phyloP scores from a whole-genome alignment of 1,284 basidiomycete genomes.

The Pyrrhoderma lamaoense region DNA sequence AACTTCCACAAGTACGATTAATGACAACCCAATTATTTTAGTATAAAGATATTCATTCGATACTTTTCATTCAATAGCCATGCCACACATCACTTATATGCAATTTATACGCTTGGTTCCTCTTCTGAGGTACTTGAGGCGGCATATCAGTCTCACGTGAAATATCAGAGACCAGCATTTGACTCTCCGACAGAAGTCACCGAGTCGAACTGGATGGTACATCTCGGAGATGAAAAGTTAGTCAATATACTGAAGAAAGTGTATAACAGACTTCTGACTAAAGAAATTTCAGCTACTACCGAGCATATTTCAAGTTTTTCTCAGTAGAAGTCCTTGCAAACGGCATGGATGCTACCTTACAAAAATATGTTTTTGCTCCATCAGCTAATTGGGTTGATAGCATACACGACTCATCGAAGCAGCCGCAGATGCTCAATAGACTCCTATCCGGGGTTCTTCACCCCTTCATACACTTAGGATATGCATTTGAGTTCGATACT shows the following conservation, averaged over 20 bases:
- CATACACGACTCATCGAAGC: conserved; percentile 24
- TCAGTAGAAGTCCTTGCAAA: conserved; percentile 34
- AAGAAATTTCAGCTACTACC: conserved; percentile 40
- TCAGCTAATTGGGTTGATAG: conserved; percentile 38
- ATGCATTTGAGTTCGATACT: conserved; percentile 56
- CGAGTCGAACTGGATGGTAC: conserved; percentile 38
- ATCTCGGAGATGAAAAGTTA: conserved; percentile 43
- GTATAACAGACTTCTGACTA: neutral
- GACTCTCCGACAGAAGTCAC: conserved; percentile 38
- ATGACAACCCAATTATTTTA: neutral
- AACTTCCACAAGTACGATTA: conserved; percentile 48
- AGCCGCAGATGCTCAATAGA: conserved; percentile 54
- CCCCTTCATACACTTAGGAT: conserved; percentile 57
- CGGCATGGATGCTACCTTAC: conserved; percentile 36
- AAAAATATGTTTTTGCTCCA: conserved; percentile 51
- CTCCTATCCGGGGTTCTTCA: conserved; percentile 54
- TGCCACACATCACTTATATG: conserved; percentile 42
- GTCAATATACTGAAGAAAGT: conserved; percentile 10
- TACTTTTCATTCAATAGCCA: conserved; percentile 32
- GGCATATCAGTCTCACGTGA: conserved; percentile 36
- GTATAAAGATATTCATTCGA: neutral
- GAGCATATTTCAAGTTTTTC: conserved; percentile 53
- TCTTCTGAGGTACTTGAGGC: conserved; percentile 33
- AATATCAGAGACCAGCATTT: conserved; percentile 33
- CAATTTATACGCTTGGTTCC: conserved; percentile 44